These are phyloP conservation scores for Pichia sp. DNA, from an alignment of 1,139 yeast genomes.

Conservation along the genomic window DNA sequence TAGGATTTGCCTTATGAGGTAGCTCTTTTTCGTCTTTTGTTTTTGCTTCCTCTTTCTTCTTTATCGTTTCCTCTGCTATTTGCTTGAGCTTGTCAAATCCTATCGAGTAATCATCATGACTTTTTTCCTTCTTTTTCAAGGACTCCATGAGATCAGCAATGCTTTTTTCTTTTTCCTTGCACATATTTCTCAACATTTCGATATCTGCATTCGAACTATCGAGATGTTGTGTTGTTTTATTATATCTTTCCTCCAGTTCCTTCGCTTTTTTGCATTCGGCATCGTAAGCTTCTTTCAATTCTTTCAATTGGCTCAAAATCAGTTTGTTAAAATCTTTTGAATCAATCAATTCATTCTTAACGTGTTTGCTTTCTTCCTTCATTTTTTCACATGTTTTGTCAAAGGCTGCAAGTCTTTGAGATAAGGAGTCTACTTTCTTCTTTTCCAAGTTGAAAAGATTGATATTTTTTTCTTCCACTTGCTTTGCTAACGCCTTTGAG, in stretches of 20 bases:
- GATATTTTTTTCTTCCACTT: conserved; percentile 11
- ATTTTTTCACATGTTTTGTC: neutral
- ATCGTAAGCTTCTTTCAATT: neutral
- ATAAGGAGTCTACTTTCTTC: conserved; percentile 2
- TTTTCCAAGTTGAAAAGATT: conserved; percentile 11
- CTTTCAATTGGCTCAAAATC: neutral
- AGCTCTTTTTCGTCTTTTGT: neutral
- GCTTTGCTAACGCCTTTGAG: neutral
- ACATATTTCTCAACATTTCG: neutral
- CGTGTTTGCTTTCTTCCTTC: neutral
- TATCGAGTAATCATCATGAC: neutral
- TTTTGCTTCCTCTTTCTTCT: neutral
- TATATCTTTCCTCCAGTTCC: neutral
- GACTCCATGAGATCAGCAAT: neutral
- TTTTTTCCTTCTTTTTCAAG: neutral
- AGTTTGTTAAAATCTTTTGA: neutral
- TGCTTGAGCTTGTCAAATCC: neutral
- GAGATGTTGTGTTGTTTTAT: neutral
- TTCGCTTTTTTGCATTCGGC: neutral
- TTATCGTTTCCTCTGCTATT: neutral
- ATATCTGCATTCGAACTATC: neutral
- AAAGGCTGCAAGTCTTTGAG: neutral
- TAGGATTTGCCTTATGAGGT: neutral
- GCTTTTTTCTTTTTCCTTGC: neutral
- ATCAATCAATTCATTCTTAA: neutral